Evolutionary conservation across 306 rosid genomes (phyloP).

Genomic region (Cicer pinnatifidum): DNA sequence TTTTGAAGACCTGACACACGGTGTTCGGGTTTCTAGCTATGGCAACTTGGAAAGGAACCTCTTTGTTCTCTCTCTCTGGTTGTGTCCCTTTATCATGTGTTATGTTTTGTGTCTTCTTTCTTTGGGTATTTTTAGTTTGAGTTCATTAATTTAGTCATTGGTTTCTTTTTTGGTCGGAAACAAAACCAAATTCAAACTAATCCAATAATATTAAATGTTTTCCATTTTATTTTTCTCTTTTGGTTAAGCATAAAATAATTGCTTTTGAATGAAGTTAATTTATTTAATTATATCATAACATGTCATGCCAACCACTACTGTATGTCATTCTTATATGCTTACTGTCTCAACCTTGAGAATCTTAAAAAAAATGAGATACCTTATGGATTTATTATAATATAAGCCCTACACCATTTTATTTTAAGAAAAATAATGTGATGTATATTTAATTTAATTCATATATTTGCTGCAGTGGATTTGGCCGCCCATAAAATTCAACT

Average conservation of each 20-base stretch:
- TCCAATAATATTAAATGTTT: not conserved
- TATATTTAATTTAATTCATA: not conserved
- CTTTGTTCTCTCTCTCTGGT: slow-evolving; percentile 38
- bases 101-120: slow-evolving; percentile 31
- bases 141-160: slow-evolving; percentile 46
- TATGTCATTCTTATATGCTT: slow-evolving; percentile 7
- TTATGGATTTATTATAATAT: slow-evolving; percentile 29
- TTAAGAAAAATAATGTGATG: not conserved
- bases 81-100: slow-evolving; percentile 47
- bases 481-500: slow-evolving; percentile 53
- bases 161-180: slow-evolving; percentile 39
- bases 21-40: slow-evolving; percentile 37
- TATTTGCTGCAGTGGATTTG: slow-evolving; percentile 11
- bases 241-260: slow-evolving; percentile 24
- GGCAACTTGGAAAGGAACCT: slow-evolving; percentile 46
- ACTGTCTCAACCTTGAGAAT: slow-evolving; percentile 23
- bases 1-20: slow-evolving; percentile 41
- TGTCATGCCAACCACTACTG: slow-evolving; percentile 49
- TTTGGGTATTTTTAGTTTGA: slow-evolving; percentile 41
- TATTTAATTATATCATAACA: slow-evolving; percentile 14
- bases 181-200: slow-evolving; percentile 43
- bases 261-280: slow-evolving; percentile 37
- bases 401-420: slow-evolving; percentile 5
- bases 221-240: not conserved
- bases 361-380: slow-evolving; percentile 32